These are phyloP conservation scores for Fusarium tjaetaba DNA, from an alignment of 2,329 filamentous ascomycete species.

Conservation along the genomic window DNA sequence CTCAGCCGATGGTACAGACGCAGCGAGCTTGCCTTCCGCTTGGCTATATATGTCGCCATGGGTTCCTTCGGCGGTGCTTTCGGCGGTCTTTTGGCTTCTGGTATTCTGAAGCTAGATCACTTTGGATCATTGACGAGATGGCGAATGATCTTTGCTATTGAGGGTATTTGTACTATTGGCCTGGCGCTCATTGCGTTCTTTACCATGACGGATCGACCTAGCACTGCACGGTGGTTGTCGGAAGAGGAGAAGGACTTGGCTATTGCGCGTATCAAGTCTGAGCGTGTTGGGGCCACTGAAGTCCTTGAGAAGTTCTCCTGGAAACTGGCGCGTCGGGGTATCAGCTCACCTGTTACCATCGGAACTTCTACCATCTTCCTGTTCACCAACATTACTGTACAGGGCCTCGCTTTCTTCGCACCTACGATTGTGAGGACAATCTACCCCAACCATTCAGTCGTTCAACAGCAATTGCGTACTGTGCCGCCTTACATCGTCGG, in stretches of 20 bases:
- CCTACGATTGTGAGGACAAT: conserved; percentile 72
- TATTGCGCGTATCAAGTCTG: conserved; percentile 65
- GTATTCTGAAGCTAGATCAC: neutral
- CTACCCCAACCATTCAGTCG: conserved; percentile 63
- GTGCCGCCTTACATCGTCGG: conserved; percentile 63
- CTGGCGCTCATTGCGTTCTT: conserved; percentile 40
- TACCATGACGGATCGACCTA: conserved; percentile 72
- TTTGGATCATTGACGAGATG: conserved; percentile 1
- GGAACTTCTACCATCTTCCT: conserved; percentile 65
- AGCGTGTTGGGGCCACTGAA: conserved; percentile 69
- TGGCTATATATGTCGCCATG: conserved; percentile 19
- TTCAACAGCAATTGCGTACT: conserved; percentile 64
- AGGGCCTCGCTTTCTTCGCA: conserved; percentile 71
- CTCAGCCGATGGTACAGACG: conserved; percentile 70
- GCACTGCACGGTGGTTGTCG: conserved; percentile 69
- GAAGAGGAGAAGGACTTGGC: conserved; percentile 71
- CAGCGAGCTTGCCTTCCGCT: conserved; percentile 7
- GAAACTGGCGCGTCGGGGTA: conserved; percentile 13
- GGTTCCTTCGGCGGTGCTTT: conserved; percentile 12
- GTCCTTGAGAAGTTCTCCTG: conserved; percentile 19
- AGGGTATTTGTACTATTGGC: conserved; percentile 54
- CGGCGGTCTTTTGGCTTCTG: conserved; percentile 6
- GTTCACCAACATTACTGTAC: conserved; percentile 72
- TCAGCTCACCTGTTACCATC: conserved; percentile 59
- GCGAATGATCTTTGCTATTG: conserved; percentile 63